Conservation (phyloP, 139 green algal species). For the Chlamydomonas eustigma region DNA sequence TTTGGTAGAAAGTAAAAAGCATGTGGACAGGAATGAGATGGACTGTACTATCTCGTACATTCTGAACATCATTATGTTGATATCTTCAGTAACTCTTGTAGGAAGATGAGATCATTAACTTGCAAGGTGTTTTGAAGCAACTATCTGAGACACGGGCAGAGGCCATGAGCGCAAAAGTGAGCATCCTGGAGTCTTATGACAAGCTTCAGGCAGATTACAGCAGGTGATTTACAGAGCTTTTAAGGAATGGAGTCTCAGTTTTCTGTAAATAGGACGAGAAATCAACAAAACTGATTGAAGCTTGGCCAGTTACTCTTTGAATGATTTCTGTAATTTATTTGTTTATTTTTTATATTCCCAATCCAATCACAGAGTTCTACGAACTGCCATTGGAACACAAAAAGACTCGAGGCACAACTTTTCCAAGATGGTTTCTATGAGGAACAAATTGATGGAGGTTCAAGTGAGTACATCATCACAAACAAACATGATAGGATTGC, state of each 20-base stretch:
- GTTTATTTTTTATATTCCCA: too few relatives aligned
- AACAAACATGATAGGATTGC: too few relatives aligned
- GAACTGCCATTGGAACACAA: neutral
- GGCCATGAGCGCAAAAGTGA: slow-evolving; percentile 18
- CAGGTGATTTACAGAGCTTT: too few relatives aligned
- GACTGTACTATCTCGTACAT: neutral
- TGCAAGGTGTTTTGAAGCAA: slow-evolving; percentile 22
- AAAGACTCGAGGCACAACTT: neutral
- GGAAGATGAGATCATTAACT: slow-evolving; percentile 27
- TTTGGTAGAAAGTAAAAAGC: too few relatives aligned
- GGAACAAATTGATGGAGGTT: neutral
- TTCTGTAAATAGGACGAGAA: too few relatives aligned
- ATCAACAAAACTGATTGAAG: too few relatives aligned
- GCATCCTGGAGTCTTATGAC: slow-evolving; percentile 20
- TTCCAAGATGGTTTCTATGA: neutral
- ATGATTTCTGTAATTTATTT: too few relatives aligned
- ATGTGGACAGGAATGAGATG: too few relatives aligned
- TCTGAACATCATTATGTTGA: neutral
- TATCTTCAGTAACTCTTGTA: neutral
- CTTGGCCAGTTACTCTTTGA: too few relatives aligned
- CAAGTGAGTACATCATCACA: too few relatives aligned
- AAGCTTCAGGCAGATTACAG: slow-evolving; percentile 21
- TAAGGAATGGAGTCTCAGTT: too few relatives aligned
- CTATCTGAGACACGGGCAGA: slow-evolving; percentile 21
- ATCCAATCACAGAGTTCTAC: neutral